These are phyloP conservation scores for Nicotiana undulata DNA, from an alignment of 257 asterid species.

Conservation along the genomic window DNA sequence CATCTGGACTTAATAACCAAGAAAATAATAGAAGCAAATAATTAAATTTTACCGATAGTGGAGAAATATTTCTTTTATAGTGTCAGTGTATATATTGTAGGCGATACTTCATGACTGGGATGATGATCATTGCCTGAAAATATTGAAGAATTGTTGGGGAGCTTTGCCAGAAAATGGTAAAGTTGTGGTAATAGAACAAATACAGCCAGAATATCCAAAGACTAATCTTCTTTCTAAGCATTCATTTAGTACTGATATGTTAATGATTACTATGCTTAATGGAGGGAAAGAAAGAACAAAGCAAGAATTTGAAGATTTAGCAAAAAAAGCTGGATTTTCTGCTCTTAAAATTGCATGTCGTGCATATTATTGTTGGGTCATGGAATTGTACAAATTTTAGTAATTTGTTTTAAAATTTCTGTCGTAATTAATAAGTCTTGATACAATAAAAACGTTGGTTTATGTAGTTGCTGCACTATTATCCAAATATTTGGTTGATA, in stretches of 20 bases:
- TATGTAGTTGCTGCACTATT: too few species aligned
- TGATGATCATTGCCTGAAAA: conserved; percentile 15
- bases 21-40: too few species aligned
- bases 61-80: too few species aligned
- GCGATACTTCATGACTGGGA: conserved; percentile 26
- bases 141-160: conserved; percentile 16
- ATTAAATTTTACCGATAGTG: too few species aligned
- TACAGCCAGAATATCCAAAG: conserved; percentile 14
- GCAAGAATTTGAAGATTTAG: conserved; percentile 14
- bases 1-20: too few species aligned
- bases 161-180: conserved; percentile 19
- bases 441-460: too few species aligned
- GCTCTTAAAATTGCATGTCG: background rate
- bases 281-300: conserved; percentile 26
- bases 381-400: conserved; percentile 10
- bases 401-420: too few species aligned
- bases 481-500: too few species aligned
- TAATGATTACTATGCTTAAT: conserved; percentile 13
- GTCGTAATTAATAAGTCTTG: too few species aligned
- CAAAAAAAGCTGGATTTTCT: conserved; percentile 16
- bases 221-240: background rate
- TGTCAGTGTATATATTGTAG: background rate
- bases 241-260: conserved; percentile 1
- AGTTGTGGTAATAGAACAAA: conserved; percentile 10
- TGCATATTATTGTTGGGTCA: conserved; percentile 9